Conservation (phyloP, 345 rosid genomes). For the Turnera subulata region DNA sequence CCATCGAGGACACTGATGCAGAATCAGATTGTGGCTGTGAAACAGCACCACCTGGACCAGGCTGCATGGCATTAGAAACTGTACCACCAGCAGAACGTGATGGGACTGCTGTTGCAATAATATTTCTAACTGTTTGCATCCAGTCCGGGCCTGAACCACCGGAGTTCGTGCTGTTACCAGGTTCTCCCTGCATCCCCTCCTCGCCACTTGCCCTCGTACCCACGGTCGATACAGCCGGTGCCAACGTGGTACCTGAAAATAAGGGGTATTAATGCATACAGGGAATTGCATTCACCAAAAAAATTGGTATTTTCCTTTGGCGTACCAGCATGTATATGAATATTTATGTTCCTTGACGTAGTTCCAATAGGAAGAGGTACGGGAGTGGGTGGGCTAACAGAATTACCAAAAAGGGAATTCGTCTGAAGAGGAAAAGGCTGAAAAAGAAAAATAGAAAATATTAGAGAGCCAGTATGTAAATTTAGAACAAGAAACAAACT, state of each 20-base stretch:
- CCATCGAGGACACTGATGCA: slow-evolving; percentile 30
- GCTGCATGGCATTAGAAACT: slow-evolving; percentile 25
- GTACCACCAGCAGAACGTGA: slow-evolving; percentile 32
- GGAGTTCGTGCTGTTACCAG: slow-evolving; percentile 31
- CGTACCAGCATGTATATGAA: slow-evolving; percentile 96
- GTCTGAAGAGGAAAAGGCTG: slow-evolving; percentile 95
- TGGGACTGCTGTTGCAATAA: slow-evolving; percentile 46
- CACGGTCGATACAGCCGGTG: slow-evolving; percentile 48
- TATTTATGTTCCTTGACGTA: slow-evolving; percentile 73
- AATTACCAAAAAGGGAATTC: slow-evolving; percentile 60
- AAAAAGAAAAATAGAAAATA: slow-evolving; percentile 16
- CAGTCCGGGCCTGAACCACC: slow-evolving; percentile 34
- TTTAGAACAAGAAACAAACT: too few relatives aligned
- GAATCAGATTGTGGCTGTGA: slow-evolving; percentile 35
- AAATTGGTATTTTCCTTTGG: neutral
- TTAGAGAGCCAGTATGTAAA: neutral
- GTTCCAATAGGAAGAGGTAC: slow-evolving; percentile 40
- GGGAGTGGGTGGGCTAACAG: slow-evolving; percentile 49
- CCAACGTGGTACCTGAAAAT: slow-evolving; percentile 45
- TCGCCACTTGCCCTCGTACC: slow-evolving; percentile 49
- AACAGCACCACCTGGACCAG: slow-evolving; percentile 30
- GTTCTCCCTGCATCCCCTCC: slow-evolving; percentile 52
- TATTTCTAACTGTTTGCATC: slow-evolving; percentile 42
- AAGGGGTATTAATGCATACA: neutral
- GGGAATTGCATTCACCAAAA: neutral